A percentile compares a stretch with the other conserved stretches of the same genome.
These are phyloP conservation scores for Mariannaea elegans DNA, from an alignment of 2,329 filamentous ascomycete genomes.

Conservation along the genomic window DNA sequence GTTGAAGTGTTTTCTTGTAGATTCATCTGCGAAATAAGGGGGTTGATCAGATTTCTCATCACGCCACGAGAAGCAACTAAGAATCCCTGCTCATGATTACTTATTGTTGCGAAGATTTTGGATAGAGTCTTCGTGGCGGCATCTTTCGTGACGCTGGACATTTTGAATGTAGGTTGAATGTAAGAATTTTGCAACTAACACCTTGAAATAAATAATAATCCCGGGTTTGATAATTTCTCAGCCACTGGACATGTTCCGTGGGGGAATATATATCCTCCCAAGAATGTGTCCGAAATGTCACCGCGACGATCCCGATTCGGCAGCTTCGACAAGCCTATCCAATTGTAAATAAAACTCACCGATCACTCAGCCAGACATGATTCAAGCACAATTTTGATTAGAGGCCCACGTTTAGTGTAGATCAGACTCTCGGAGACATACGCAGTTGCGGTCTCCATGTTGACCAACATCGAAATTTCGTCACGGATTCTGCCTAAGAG, in stretches of 20 bases:
- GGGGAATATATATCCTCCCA: slow-evolving; percentile 1
- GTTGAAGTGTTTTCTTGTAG: slow-evolving; percentile 26
- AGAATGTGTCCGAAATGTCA: slow-evolving; percentile 26
- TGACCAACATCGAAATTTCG: neutral
- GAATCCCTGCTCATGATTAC: slow-evolving; percentile 1
- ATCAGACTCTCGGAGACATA: neutral
- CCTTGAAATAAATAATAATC: too few species aligned
- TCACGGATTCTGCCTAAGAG: neutral
- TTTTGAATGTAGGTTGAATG: slow-evolving; percentile 2
- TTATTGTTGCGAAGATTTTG: slow-evolving; percentile 28
- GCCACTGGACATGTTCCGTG: neutral
- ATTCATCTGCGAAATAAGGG: slow-evolving; percentile 39
- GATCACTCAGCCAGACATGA: neutral
- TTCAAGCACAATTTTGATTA: neutral
- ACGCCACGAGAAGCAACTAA: slow-evolving; percentile 26
- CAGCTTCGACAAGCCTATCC: too few species aligned
- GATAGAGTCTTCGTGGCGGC: slow-evolving; percentile 23
- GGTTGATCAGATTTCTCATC: slow-evolving; percentile 27
- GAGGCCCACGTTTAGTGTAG: neutral
- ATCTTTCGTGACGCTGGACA: slow-evolving; percentile 14
- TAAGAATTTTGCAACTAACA: neutral
- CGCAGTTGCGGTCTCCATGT: neutral
- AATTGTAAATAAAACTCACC: neutral
- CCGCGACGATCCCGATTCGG: neutral
- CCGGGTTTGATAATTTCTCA: too few species aligned